Conservation (phyloP, 768 basidiomycete genomes). For the Auricularia auricula-judae region DNA sequence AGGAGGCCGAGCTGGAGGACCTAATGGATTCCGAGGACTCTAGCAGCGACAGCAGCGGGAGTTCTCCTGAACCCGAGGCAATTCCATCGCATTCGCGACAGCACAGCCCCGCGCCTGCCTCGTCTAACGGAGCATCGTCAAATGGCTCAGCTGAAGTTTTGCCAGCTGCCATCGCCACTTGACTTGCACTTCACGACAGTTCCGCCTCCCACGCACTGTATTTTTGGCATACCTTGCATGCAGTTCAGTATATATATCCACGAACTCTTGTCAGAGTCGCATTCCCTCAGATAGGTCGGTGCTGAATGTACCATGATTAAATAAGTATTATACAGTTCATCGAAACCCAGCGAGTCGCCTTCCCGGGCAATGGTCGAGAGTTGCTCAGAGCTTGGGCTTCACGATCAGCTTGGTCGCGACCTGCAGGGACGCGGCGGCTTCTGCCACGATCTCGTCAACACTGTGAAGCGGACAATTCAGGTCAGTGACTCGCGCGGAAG, state of each 20-base stretch:
- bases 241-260: background rate
- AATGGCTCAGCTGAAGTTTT: background rate
- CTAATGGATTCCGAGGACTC: slow-evolving; percentile 34
- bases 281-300: background rate
- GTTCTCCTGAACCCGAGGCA: background rate
- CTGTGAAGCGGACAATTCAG: slow-evolving; percentile 22
- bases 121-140: background rate
- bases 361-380: no score
- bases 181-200: background rate
- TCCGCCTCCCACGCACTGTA: background rate
- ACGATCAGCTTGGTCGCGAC: slow-evolving; percentile 30
- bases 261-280: background rate
- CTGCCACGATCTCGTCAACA: slow-evolving; percentile 71
- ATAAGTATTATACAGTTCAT: no score
- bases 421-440: slow-evolving; percentile 49
- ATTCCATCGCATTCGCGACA: background rate
- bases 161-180: background rate
- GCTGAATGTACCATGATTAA: background rate
- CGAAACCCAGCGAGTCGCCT: no score
- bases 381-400: slow-evolving; percentile 39
- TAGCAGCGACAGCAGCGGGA: background rate
- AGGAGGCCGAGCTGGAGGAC: slow-evolving; percentile 81
- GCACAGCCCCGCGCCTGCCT: background rate
- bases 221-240: background rate
- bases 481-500: slow-evolving; percentile 7